A percentile compares a stretch with the other conserved stretches of the same genome.
These are phyloP conservation scores for Cryptococcus neoformans DNA, from an alignment of 1,284 basidiomycete genomes.

Conservation along the genomic window DNA sequence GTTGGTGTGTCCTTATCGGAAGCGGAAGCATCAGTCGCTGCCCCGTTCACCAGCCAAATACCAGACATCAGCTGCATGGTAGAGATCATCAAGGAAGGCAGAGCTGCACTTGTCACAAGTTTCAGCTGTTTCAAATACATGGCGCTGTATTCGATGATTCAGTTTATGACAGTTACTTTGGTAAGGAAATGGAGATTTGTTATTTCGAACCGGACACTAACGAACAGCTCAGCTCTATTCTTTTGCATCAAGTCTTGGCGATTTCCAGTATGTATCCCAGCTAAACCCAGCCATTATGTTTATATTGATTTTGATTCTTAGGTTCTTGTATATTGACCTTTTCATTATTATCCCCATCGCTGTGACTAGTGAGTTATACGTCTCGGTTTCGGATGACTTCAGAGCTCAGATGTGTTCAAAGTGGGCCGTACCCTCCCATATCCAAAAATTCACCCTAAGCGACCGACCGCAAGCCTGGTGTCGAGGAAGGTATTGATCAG, in stretches of 20 bases:
- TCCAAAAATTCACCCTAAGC: conserved; percentile 78
- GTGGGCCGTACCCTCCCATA: conserved; percentile 95
- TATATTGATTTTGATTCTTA: conserved; percentile 3
- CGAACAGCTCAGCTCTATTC: conserved; percentile 63
- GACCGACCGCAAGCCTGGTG: conserved; percentile 93
- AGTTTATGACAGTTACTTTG: conserved; percentile 71
- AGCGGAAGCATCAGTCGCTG: conserved; percentile 98
- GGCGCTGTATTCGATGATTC: conserved; percentile 57
- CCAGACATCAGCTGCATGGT: conserved; percentile 96
- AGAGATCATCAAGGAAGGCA: conserved; percentile 93
- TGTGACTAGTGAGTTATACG: conserved; percentile 70
- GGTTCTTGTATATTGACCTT: conserved; percentile 89
- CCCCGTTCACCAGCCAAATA: conserved; percentile 91
- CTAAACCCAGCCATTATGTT: background rate
- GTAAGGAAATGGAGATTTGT: conserved; percentile 9
- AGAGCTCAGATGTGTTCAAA: conserved; percentile 35
- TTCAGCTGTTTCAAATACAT: conserved; percentile 99
- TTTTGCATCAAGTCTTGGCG: conserved; percentile 92
- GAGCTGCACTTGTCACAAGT: conserved; percentile 92
- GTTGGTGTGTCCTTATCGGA: conserved; percentile 96
- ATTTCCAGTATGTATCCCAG: conserved; percentile 69
- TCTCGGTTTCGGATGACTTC: too few species aligned
- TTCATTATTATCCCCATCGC: conserved; percentile 97
- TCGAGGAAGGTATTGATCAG: conserved; percentile 94
- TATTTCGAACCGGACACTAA: background rate